These are phyloP conservation scores for Priceomyces castillae DNA, from an alignment of 805 yeast genomes.

Conservation along the genomic window DNA sequence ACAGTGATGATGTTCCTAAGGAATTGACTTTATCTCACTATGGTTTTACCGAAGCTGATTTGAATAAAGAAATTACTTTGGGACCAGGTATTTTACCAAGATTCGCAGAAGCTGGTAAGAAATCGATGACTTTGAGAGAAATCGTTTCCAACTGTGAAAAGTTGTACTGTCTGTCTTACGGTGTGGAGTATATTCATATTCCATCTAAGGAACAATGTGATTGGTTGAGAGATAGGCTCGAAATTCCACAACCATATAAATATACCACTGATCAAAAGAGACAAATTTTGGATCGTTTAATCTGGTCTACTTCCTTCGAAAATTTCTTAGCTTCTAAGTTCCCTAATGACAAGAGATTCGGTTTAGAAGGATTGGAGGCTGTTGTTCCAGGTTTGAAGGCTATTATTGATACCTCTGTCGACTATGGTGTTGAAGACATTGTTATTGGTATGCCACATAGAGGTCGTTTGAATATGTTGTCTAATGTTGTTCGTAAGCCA, in stretches of 20 bases:
- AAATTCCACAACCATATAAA: slow-evolving; percentile 83
- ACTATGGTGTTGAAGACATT: slow-evolving; percentile 89
- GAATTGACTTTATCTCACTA: slow-evolving; percentile 92
- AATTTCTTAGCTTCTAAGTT: slow-evolving; percentile 88
- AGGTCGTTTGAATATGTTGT: slow-evolving; percentile 96
- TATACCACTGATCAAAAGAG: slow-evolving; percentile 87
- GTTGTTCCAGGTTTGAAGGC: slow-evolving; percentile 97
- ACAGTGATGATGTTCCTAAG: slow-evolving; percentile 62
- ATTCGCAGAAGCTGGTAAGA: slow-evolving; percentile 66
- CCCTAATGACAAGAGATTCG: slow-evolving; percentile 98
- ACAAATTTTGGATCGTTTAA: slow-evolving; percentile 91
- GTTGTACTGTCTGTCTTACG: slow-evolving; percentile 84
- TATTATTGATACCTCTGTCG: slow-evolving; percentile 89
- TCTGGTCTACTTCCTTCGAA: slow-evolving; percentile 96
- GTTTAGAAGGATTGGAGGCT: slow-evolving; percentile 97
- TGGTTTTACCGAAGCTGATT: slow-evolving; percentile 84
- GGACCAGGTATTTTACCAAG: slow-evolving; percentile 98
- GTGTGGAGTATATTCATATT: slow-evolving; percentile 94
- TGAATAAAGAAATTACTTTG: slow-evolving; percentile 76
- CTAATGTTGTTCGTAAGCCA: slow-evolving; percentile 98
- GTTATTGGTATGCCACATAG: slow-evolving; percentile 99
- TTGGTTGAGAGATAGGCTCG: slow-evolving; percentile 96
- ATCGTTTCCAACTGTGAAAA: slow-evolving; percentile 75
- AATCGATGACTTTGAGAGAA: slow-evolving; percentile 71
- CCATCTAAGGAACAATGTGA: slow-evolving; percentile 95